Evolutionary conservation across 2,329 filamentous ascomycete genomes (phyloP), one percentile per base, ranked within the genome.

Genomic region (Cladobotryum protrusum): DNA sequence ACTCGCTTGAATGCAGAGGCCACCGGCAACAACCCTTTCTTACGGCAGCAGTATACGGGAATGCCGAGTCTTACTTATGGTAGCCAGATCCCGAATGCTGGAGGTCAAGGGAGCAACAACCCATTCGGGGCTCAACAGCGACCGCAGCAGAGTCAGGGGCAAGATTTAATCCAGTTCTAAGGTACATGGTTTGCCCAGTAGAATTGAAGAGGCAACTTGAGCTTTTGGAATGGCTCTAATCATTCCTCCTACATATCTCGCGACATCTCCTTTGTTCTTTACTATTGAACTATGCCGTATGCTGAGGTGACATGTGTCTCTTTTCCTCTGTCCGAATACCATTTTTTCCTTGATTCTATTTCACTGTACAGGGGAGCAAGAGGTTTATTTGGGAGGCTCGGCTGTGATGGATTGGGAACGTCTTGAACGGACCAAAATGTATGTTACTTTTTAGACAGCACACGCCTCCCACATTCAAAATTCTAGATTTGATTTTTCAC

Each of bases 1-100:
- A 82, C 82, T 59, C 79, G 81, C 51, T 70, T 96, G 40, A 87
- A 74, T 53, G 65, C 75, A 48, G 75, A 90, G 17, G 89, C 88
- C 1, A 89, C 85, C 2, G 86, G 86, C 32, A 93, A 81, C 72
- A 97, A 97, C 64, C 93, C 93, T 1, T 99, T 97, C 73, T 73
- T 95, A 59, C 81, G 84, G 53, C 82, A 83, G 54, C 89, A 95
- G 65, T 93, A 86, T 61, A 95, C 89, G 0, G 89, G 89, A 36
- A 81, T 85, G 78, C 83, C 83, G 24, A 74, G 73, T 32, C 70
- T 79, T 24, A 76, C 72, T 42, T 85, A 85, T 54, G 72, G 73
- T 14, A 54, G 59, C 29, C 71, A 72, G 52, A 69, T 80, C 56
- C 76, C 79, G 17, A 75, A 77, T 34, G 76, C 77, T 13, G 79